Evolutionary conservation across 2,329 filamentous ascomycete genomes (phyloP).

Genomic region (Phialophora verrucosa): DNA sequence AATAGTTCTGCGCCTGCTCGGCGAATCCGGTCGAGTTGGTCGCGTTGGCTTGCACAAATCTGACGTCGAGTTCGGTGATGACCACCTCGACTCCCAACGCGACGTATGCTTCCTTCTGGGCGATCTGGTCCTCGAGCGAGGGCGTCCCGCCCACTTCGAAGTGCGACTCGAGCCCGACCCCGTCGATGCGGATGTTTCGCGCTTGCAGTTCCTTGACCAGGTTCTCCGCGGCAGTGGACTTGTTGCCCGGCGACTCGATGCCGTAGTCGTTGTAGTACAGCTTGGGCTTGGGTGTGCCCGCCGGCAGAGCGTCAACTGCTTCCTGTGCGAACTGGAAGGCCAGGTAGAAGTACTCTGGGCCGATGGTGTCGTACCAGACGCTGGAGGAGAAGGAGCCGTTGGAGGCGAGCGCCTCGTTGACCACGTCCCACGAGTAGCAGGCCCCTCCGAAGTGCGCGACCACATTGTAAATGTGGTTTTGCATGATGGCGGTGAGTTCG

Average conservation of each 20-base stretch:
- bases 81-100: conserved; percentile 51
- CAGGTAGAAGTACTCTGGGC: conserved; percentile 53
- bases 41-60: conserved; percentile 45
- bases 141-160: conserved; percentile 54
- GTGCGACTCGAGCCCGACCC: conserved; percentile 56
- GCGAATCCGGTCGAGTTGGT: conserved; percentile 37
- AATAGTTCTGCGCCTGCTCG: conserved; percentile 45
- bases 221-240: conserved; percentile 44
- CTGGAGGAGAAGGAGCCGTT: conserved; percentile 50
- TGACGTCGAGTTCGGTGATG: conserved; percentile 57
- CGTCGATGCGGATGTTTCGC: conserved; percentile 53
- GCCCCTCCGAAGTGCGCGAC: conserved; percentile 46
- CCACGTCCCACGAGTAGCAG: conserved; percentile 51
- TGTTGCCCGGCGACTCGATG: conserved; percentile 48
- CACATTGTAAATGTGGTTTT: conserved; percentile 51
- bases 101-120: conserved; percentile 47
- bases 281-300: conserved; percentile 40
- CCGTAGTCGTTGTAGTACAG: conserved; percentile 55
- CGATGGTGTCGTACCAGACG: conserved; percentile 52
- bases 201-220: conserved; percentile 49
- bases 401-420: conserved; percentile 50
- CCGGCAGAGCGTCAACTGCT: conserved; percentile 44
- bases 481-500: conserved; percentile 62
- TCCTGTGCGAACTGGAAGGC: conserved; percentile 51
- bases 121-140: conserved; percentile 46